Evolutionary conservation across 176 grass and related monocot genomes (phyloP).

Genomic region (Oryza officinalis): DNA sequence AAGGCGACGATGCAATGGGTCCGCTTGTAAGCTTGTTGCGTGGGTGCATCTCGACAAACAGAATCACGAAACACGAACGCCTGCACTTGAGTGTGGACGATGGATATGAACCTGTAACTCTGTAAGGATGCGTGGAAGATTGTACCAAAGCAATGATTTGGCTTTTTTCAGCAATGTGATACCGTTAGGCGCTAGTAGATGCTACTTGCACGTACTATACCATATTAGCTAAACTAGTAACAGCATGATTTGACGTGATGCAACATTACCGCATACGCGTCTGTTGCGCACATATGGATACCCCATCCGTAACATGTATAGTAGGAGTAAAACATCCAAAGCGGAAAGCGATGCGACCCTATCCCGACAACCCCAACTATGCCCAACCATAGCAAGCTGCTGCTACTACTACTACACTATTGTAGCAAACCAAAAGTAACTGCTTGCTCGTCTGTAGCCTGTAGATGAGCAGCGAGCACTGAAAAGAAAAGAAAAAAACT

Average conservation of each 20-base stretch:
- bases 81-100: background rate
- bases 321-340: background rate
- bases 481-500: background rate
- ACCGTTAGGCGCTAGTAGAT: background rate
- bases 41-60: background rate
- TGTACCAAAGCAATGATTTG: background rate
- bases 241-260: background rate
- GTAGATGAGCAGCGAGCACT: conserved; percentile 17
- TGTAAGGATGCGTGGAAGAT: conserved; percentile 21
- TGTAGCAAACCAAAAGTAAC: background rate
- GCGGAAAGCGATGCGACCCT: background rate
- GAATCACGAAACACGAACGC: background rate
- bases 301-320: background rate
- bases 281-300: background rate
- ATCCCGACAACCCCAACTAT: background rate
- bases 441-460: background rate
- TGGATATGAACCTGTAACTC: background rate
- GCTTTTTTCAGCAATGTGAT: background rate
- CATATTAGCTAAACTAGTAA: background rate
- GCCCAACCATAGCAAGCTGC: background rate
- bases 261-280: background rate
- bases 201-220: background rate
- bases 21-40: conserved; percentile 8
- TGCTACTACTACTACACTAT: background rate
- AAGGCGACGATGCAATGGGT: background rate